Percentiles rank a stretch among this genome's conserved stretches.
These are phyloP conservation scores for Rhizoclosmatium sp. DNA, from an alignment of 192 early-diverging fungal species.

Conservation along the genomic window DNA sequence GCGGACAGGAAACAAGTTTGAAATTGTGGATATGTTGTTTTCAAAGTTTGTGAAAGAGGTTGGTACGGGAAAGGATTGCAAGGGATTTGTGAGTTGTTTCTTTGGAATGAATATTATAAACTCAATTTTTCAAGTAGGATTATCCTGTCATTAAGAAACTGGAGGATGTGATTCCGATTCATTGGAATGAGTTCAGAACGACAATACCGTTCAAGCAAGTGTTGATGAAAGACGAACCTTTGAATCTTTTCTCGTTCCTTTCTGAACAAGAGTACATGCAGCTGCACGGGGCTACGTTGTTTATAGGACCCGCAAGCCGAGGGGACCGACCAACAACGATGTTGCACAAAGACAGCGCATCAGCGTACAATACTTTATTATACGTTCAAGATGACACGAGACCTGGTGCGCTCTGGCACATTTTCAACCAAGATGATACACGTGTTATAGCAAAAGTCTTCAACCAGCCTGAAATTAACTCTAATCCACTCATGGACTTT, in stretches of 20 bases:
- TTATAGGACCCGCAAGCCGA: background rate
- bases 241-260: conserved; percentile 14
- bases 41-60: conserved; percentile 7
- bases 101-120: background rate
- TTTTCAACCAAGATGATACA: background rate
- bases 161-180: background rate
- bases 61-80: background rate
- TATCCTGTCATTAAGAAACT: conserved; percentile 14
- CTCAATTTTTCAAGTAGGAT: background rate
- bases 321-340: background rate
- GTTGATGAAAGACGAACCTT: background rate
- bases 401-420: conserved; percentile 24
- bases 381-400: background rate
- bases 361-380: conserved; percentile 8
- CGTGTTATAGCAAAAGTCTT: background rate
- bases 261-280: background rate
- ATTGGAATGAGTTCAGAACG: conserved; percentile 2
- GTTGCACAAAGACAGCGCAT: conserved; percentile 18
- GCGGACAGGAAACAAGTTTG: background rate
- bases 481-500: background rate
- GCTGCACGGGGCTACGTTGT: conserved; percentile 13
- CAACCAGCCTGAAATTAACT: background rate
- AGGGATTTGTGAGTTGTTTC: background rate
- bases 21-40: background rate
- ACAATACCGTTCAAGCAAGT: background rate